Evolutionary conservation across 2,329 filamentous ascomycete species (phyloP), one percentile per base, ranked within the genome.

Genomic region (Westerdykella ornata): DNA sequence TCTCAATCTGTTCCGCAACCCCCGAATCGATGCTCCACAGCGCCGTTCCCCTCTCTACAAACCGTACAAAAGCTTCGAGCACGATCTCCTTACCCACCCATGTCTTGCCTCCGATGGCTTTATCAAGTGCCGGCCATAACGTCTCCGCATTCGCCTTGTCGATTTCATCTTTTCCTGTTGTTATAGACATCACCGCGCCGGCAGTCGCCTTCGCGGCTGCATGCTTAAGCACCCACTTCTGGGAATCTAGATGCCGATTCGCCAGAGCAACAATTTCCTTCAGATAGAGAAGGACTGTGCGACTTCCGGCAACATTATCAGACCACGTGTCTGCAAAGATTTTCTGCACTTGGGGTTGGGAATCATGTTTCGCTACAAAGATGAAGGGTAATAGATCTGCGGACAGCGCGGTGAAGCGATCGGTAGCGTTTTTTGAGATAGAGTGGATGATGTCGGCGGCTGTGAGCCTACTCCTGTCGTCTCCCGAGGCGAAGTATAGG

Each of bases 61-160:
- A 92, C 43, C 80, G 77, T 3, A 88, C 83, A 63, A 92, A 88
- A 5, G 85, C 82, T 33, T 81, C 75, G 2, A 97, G 72, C 22
- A 98, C 78, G 51, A 80, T 81, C 66, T 96, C 88, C 62, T 98
- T 98, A 16, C 88, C 88, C 1, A 84, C 77, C 74, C 95, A 98
- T 1, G 89, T 95, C 73, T 96, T 97, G 11, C 94, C 80, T 2
- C 80, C 78, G 31, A 97, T 68, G 1, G 86, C 81, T 57, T 84
- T 87, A 49, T 96, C 87, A 36, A 95, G 73, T 1, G 83, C 77
- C 0, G 86, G 86, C 90, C 90, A 98, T 16, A 96, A 71, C 13
- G 70, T 69, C 50, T 74, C 71, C 14, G 85, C 72, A 31, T 81
- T 79, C 2, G 72, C 58, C 14, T 75, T 72, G 46, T 76, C 78